phyloP scores from a whole-genome alignment of 371 early-diverging fungal species.

The Basidiobolus meristosporus region DNA sequence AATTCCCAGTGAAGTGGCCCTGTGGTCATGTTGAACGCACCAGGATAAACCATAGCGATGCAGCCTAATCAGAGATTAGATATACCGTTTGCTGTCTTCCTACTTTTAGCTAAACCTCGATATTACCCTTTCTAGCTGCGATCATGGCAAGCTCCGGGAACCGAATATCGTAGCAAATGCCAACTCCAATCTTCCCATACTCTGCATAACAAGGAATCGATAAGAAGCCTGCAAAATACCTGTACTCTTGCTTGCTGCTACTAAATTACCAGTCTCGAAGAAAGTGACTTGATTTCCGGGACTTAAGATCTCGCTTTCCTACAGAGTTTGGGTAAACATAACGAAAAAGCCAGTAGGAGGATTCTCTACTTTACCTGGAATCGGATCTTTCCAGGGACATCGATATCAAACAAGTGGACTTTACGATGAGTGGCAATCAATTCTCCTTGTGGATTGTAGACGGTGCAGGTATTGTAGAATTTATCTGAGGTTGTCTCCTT shows the following conservation, averaged over 20 bases:
- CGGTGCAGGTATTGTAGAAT: constrained; percentile 80
- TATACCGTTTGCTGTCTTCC: not conserved
- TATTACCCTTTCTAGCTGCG: constrained; percentile 54
- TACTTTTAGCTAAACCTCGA: not conserved
- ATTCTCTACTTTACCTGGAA: constrained; percentile 30
- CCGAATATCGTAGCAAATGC: constrained; percentile 89
- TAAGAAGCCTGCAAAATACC: too few species aligned
- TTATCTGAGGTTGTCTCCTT: constrained; percentile 21
- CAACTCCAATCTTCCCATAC: constrained; percentile 76
- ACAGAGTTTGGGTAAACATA: not conserved
- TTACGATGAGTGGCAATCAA: constrained; percentile 48
- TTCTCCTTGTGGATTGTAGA: constrained; percentile 59
- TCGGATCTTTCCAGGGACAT: constrained; percentile 76
- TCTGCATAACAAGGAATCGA: constrained; percentile 11
- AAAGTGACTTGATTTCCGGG: constrained; percentile 54
- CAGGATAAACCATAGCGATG: constrained; percentile 90
- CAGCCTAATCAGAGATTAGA: constrained; percentile 23
- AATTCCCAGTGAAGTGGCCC: constrained; percentile 93
- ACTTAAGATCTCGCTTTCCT: constrained; percentile 71
- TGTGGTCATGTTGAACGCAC: constrained; percentile 88
- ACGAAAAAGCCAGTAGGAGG: not conserved
- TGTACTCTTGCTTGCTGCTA: too few species aligned
- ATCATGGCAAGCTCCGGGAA: constrained; percentile 92
- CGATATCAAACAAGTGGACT: constrained; percentile 92
- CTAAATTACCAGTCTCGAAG: constrained; percentile 49